Evolutionary conservation across 441 rosid genomes (phyloP).

Genomic region (Gossypium lobatum): DNA sequence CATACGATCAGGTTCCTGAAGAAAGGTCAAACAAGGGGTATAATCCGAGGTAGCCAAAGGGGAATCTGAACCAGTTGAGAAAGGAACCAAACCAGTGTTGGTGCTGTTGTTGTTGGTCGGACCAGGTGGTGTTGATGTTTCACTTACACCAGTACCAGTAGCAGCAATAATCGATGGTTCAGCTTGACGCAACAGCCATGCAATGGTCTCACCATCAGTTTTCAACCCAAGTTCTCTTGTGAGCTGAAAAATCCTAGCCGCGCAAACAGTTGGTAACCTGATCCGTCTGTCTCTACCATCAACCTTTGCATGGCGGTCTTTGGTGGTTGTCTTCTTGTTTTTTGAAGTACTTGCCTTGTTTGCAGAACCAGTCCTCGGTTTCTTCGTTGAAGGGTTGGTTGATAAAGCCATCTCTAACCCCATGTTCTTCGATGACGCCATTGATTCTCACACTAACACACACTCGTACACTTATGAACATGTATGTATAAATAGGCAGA

Average conservation of each 20-base stretch:
- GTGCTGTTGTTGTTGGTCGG: too few relatives aligned
- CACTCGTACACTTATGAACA: not conserved
- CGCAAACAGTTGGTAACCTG: constrained; percentile 21
- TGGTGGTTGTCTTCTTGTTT: not conserved
- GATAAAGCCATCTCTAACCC: not conserved
- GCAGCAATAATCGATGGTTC: constrained; percentile 30
- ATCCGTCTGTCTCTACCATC: constrained; percentile 38
- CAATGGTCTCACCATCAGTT: constrained; percentile 34
- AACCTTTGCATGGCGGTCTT: constrained; percentile 36
- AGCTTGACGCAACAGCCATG: constrained; percentile 29
- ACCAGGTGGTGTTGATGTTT: not conserved
- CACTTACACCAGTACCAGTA: constrained; percentile 10
- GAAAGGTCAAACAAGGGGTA: not conserved
- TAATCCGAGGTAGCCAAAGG: not conserved
- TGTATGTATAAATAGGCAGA: too few relatives aligned
- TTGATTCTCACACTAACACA: not conserved
- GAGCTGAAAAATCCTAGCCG: constrained; percentile 31
- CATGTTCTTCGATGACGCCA: not conserved
- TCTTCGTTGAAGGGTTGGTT: not conserved
- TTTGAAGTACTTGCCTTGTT: not conserved
- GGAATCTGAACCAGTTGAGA: not conserved
- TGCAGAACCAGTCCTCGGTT: not conserved
- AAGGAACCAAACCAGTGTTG: not conserved
- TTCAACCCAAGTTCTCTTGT: constrained; percentile 30
- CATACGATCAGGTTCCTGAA: not conserved